Evolutionary conservation across 768 basidiomycete genomes (phyloP), one percentile per base, ranked within the genome.

Genomic region (Lactarius evosmus): DNA sequence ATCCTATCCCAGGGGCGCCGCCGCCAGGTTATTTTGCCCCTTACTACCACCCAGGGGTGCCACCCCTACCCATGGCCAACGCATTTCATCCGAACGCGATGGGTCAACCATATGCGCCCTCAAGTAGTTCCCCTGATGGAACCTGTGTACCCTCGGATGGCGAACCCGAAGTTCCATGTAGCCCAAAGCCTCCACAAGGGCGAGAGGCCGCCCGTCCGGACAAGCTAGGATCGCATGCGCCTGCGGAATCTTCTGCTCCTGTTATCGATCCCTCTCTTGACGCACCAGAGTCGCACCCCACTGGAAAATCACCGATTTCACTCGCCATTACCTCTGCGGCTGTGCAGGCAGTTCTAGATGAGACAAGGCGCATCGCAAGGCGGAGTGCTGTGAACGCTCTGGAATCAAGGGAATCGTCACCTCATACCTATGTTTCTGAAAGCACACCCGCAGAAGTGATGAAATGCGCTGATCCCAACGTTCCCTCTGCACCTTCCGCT

Each of bases 191-290:
- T 32, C 32, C 54, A 50, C 65, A 62, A 46, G 61, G 57, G 30
- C 34, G 7, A 44, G 65, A 66, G 9, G 33, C 14, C 30, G 44
- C 33, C 32, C 46, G 7, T 54, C 9, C 49, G 17, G 66, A 62
- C n/a, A 57, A 52, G 16, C 19, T 44, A 36, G 61, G 59, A 41
- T 30, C 50, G n/a, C 56, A 30, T n/a, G 50, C 9, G 19, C 17
- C 41, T 27, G 54, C 60, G 7, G 64, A 59, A 34, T 22, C 65
- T 33, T 36, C 66, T 11, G 62, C 69, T n/a, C 68, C 72, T 44
- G 73, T 76, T 50, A 78, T 78, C 34, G 78, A 78, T 58, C 78
- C 78, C 38, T 76, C 77, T 7, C 69, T 78, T 2, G 78, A 75
- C 6, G 53, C 57, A 36, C 60, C 74, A 38, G 72, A 6, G 66